phyloP scores from a whole-genome alignment of 2,329 filamentous ascomycete species.

The Tolypocladium paradoxum region DNA sequence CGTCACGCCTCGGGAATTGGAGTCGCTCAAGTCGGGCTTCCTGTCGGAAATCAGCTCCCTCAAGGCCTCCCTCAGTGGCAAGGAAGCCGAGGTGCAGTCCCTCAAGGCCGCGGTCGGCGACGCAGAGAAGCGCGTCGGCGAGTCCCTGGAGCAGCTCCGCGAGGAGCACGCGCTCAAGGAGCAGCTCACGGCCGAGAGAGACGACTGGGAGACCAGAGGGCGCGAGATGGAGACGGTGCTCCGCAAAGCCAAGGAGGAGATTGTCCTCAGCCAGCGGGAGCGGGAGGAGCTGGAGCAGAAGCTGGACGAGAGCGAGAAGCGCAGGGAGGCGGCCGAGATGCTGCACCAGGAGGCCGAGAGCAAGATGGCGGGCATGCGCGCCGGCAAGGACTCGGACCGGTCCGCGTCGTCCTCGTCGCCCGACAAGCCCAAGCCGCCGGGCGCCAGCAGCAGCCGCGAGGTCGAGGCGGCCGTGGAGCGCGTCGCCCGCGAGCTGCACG shows the following conservation, averaged over 20 bases:
- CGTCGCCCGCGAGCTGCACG: conserved; percentile 86
- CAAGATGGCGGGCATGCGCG: conserved; percentile 64
- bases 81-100: conserved; percentile 81
- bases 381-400: conserved; percentile 38
- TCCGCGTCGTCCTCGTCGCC: conserved; percentile 17
- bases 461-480: conserved; percentile 81
- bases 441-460: conserved; percentile 40
- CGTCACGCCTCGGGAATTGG: conserved; percentile 83
- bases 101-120: conserved; percentile 81
- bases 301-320: conserved; percentile 66
- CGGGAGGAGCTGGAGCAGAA: conserved; percentile 67
- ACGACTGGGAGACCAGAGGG: conserved; percentile 74
- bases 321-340: conserved; percentile 62
- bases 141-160: conserved; percentile 71
- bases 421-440: conserved; percentile 24
- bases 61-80: conserved; percentile 81
- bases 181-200: conserved; percentile 61
- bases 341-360: conserved; percentile 67
- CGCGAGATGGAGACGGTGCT: conserved; percentile 78
- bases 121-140: conserved; percentile 83
- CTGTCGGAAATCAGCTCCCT: conserved; percentile 91
- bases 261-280: conserved; percentile 67
- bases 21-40: conserved; percentile 83
- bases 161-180: conserved; percentile 65
- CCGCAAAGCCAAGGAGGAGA: conserved; percentile 69